Evolutionary conservation across 257 asterid species (phyloP).

Genomic region (Capsicum baccatum): DNA sequence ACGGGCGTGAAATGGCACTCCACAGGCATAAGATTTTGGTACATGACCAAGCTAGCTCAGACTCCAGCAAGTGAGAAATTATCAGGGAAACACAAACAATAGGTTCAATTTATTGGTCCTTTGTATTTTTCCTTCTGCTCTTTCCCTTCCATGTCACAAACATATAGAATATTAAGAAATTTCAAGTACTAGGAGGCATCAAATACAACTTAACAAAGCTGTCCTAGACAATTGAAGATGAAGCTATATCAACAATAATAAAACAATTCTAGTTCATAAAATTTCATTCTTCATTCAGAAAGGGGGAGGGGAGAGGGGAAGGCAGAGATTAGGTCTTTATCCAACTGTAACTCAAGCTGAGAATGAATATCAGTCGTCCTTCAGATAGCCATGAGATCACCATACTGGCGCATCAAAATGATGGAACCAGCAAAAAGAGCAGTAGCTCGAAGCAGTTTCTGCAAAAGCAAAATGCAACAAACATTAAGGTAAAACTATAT

Average conservation of each 20-base stretch:
- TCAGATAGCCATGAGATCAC: slow-evolving; percentile 84
- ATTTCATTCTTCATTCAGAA: neutral
- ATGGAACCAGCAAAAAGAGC: slow-evolving; percentile 88
- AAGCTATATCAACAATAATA: neutral
- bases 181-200: neutral
- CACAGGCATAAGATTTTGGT: slow-evolving; percentile 42
- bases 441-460: slow-evolving; percentile 81
- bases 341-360: neutral
- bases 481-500: neutral
- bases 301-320: neutral
- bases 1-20: slow-evolving; percentile 32
- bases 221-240: neutral
- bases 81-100: neutral
- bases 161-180: neutral
- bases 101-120: neutral
- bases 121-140: neutral
- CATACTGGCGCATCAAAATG: slow-evolving; percentile 76
- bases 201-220: neutral
- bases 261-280: neutral
- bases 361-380: slow-evolving; percentile 6
- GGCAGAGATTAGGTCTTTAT: neutral
- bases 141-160: slow-evolving; percentile 5
- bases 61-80: neutral
- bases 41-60: slow-evolving; percentile 39
- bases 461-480: slow-evolving; percentile 36